Percentiles rank a stretch among this genome's conserved stretches.
These are phyloP conservation scores for Aaosphaeria pasadenensis DNA, from an alignment of 2,329 filamentous ascomycete species.

Conservation along the genomic window DNA sequence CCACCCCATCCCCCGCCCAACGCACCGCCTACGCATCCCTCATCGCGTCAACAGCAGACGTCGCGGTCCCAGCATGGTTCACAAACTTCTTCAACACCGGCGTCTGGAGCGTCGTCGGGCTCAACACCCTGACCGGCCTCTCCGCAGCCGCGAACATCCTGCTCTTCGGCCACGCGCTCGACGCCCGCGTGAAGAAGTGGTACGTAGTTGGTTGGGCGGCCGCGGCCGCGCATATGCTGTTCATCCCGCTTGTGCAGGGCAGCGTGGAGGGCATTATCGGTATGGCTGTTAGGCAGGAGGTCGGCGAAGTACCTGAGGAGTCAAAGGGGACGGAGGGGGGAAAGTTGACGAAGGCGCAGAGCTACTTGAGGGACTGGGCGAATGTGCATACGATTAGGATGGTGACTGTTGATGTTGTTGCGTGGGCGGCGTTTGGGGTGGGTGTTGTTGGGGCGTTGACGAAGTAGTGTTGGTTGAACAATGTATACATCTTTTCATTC, in stretches of 20 bases:
- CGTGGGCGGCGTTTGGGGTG: conserved; percentile 18
- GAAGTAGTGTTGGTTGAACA: neutral
- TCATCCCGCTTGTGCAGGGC: conserved; percentile 14
- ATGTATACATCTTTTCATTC: no score
- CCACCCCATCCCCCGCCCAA: neutral
- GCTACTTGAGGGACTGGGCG: conserved; percentile 12
- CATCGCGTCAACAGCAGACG: conserved; percentile 8
- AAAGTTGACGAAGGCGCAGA: conserved; percentile 7
- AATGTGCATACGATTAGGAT: conserved; percentile 16
- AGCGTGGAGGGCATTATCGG: conserved; percentile 11
- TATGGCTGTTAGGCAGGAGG: conserved; percentile 9
- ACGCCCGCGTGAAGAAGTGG: neutral
- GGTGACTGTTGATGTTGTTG: conserved; percentile 19
- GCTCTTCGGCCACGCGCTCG: conserved; percentile 4
- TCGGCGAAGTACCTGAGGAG: neutral
- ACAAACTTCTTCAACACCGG: conserved; percentile 17
- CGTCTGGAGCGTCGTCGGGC: conserved; percentile 13
- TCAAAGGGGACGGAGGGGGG: conserved; percentile 1
- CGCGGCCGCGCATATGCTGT: conserved; percentile 18
- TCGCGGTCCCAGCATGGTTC: conserved; percentile 15
- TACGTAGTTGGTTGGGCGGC: conserved; percentile 12
- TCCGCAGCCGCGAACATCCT: conserved; percentile 13
- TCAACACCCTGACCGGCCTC: conserved; percentile 14
- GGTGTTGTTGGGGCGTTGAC: conserved; percentile 3
- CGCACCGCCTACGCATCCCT: neutral